Evolutionary conservation across 2,329 filamentous ascomycete species (phyloP), one percentile per base, ranked within the genome.

Genomic region (Penicillium expansum): DNA sequence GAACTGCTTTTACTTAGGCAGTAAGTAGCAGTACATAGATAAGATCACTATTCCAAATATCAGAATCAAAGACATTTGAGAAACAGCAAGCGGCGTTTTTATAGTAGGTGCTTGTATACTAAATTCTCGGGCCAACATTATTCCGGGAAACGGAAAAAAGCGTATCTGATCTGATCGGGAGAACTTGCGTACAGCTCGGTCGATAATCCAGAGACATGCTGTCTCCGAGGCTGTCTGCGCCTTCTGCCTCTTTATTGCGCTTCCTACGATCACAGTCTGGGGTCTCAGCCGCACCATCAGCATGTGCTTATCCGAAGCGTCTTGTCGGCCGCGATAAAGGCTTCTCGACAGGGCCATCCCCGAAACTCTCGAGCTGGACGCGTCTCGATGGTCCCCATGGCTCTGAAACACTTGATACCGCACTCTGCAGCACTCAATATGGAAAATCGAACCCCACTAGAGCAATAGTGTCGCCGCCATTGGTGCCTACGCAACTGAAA

Each of bases 231-330:
- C 67, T 73, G 42, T 71, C 69, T 51, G 77, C 73, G 62, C 83
- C 83, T 47, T 86, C 83, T 52, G 70, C 75, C 55, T 75, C 74
- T 42, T 82, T 93, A 20, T 79, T 94, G 61, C 86, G 86, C 64
- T 93, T 90, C 72, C 80, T 94, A 61, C 86, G 85, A 63, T 83
- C 80, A 52, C 90, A 92, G 72, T 85, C 88, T 62, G 82, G 89
- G 65, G 79, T 82, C 71, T 77, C 70, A 53, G 70, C 76, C 52
- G 79, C 76, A 44, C 48, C 65, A 41, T 65, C 69, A 56, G 48
- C 63, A 63, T 68, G 68, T 49, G 61, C 60, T 49, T 60, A 56
- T 55, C 52, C 59, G 52, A 50, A 62, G 56, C 24, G 47, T 39
- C 44, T 58, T 55, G 51, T 55, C 48, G 56, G 48, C 45, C 52